A percentile compares a stretch with the other conserved stretches of the same genome.
phyloP scores from a whole-genome alignment of 345 rosid species.

The Citrus australasica region DNA sequence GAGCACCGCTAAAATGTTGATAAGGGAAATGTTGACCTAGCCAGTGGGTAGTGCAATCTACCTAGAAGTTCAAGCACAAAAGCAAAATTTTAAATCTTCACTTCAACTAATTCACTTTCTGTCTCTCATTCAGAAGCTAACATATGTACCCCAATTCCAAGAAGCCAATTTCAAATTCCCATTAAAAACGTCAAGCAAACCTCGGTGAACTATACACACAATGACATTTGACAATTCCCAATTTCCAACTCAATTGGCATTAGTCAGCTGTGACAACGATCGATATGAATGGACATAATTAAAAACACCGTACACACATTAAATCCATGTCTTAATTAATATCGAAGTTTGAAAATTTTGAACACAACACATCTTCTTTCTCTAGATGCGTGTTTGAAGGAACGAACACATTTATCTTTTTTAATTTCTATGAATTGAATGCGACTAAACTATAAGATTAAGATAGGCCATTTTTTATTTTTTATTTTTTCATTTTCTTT shows the following conservation, averaged over 20 bases:
- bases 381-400: constrained; percentile 23
- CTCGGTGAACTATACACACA: not conserved
- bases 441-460: not conserved
- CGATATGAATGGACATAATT: not conserved
- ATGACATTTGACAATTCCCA: not conserved
- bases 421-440: not conserved
- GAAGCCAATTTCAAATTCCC: not conserved
- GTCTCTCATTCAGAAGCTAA: not conserved
- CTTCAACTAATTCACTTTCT: not conserved
- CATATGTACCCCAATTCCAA: not conserved
- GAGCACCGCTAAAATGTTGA: no score
- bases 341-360: constrained; percentile 2
- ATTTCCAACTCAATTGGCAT: not conserved
- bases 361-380: not conserved
- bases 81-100: no score
- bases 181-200: not conserved
- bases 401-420: not conserved
- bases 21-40: no score
- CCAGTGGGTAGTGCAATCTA: no score
- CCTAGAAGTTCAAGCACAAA: no score
- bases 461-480: not conserved
- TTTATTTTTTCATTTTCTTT: not conserved
- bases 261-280: constrained; percentile 6
- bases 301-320: no score
- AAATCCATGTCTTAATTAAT: not conserved